Percentiles rank a stretch among this genome's conserved stretches.
These are phyloP conservation scores for Coemansia sp. DNA, from an alignment of 192 early-diverging fungal species.

Conservation along the genomic window DNA sequence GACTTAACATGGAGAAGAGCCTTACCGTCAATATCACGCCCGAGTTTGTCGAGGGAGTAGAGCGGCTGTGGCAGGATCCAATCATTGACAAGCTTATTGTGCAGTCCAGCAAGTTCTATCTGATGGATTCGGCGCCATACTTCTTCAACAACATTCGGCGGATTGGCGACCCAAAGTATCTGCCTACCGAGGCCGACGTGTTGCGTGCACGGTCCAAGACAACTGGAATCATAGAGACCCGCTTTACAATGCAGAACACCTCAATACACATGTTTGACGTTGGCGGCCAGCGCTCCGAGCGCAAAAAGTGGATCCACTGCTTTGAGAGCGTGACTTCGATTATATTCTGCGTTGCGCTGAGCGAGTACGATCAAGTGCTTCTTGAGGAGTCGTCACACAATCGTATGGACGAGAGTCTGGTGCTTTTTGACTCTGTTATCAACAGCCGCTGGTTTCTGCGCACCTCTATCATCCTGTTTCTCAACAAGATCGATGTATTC, in stretches of 20 bases:
- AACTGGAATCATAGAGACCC: conserved; percentile 94
- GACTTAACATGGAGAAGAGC: conserved; percentile 56
- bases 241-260: conserved; percentile 88
- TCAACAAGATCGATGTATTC: conserved; percentile 94
- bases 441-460: conserved; percentile 92
- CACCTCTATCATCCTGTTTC: conserved; percentile 88
- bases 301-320: conserved; percentile 99
- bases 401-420: conserved; percentile 88
- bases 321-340: conserved; percentile 98
- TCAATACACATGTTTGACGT: conserved; percentile 98
- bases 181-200: conserved; percentile 93
- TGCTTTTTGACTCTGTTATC: conserved; percentile 87
- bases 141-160: conserved; percentile 91
- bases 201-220: conserved; percentile 96
- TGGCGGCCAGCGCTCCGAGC: conserved; percentile 96
- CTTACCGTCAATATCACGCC: conserved; percentile 62
- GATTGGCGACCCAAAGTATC: conserved; percentile 78
- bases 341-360: conserved; percentile 90
- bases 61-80: conserved; percentile 73
- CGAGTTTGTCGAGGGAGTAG: conserved; percentile 70
- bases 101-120: conserved; percentile 79
- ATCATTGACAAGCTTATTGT: conserved; percentile 65
- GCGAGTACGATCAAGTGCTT: conserved; percentile 91
- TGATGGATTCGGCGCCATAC: conserved; percentile 92
- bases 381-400: conserved; percentile 86